Evolutionary conservation across 129 eudicot genomes (phyloP), one percentile per base, ranked within the genome.

Genomic region (Arctium minus): DNA sequence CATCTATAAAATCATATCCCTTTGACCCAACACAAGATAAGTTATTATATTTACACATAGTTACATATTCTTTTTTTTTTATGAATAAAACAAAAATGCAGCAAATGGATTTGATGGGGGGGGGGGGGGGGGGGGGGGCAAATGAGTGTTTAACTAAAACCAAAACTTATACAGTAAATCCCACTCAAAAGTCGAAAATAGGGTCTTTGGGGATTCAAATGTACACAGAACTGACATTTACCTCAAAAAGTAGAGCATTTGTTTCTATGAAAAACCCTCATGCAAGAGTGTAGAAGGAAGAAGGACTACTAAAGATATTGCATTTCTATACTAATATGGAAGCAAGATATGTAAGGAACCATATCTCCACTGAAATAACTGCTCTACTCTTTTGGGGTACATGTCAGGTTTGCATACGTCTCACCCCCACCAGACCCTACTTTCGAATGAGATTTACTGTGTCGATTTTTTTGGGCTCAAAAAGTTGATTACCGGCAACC

Each of bases 21-120:
- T 22, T 37, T 53, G 82, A 83, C 78, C 86, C 86, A 38, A 83
- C 79, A 60, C 80, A 84, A 84, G 87, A 84, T 84, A 84, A 84
- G 76, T 79, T 84, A 40, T 79, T 73, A 64, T 84, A 84, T 32
- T n/a, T 17, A 73, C 56, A 79, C 65, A 79, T 6, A 31, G 30
- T 73, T 73, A 32, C 76, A 84, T 67, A 79, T 3, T 22, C 83
- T 0, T 33, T 33, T 22, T 22, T 73, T 79, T 73, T 73, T 35
- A 64, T 62, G 70, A 9, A 79, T 60, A 15, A 9, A 77, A 31
- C 22, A 53, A 72, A 27, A 17, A 72, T 29, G 69, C 70, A 65
- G 42, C 6, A 35, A 5, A 72, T 80, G 60, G 35, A 56, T n/a
- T 56, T 56, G 65, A 3, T 15, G 17, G 60, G 2, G 3, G 13